Percentiles rank a stretch among this genome's conserved stretches.
phyloP scores from a whole-genome alignment of 306 rosid genomes.

The Quercus mongolica region DNA sequence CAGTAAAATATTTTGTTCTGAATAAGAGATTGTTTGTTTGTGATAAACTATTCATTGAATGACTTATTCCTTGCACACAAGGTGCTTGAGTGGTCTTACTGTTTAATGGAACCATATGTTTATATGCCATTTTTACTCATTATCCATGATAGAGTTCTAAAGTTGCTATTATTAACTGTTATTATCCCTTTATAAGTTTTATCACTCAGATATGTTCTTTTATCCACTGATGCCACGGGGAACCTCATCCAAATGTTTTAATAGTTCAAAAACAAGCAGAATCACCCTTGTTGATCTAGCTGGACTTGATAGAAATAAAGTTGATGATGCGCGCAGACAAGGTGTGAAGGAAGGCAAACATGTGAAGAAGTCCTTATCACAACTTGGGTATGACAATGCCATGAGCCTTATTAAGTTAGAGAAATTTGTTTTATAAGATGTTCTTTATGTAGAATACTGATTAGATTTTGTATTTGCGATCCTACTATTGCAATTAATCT shows the following conservation, averaged over 20 bases:
- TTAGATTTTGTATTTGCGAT: not conserved
- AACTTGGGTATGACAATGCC: slow-evolving; percentile 71
- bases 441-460: not conserved
- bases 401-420: not conserved
- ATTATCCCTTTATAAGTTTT: not conserved
- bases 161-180: slow-evolving; percentile 1
- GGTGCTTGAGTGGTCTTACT: not conserved
- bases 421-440: not conserved
- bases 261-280: slow-evolving; percentile 94
- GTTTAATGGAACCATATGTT: not conserved
- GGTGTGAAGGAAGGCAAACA: slow-evolving; percentile 55
- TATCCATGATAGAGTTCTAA: not conserved
- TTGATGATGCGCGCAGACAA: slow-evolving; percentile 54
- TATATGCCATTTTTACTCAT: not conserved
- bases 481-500: not conserved
- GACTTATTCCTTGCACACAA: not conserved
- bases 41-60: not conserved
- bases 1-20: not conserved
- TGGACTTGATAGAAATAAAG: slow-evolving; percentile 68
- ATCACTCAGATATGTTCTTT: slow-evolving; percentile 15
- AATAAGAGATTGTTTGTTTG: not conserved
- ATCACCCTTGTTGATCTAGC: slow-evolving; percentile 91
- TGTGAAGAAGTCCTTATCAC: slow-evolving; percentile 82
- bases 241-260: slow-evolving; percentile 66
- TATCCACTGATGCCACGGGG: slow-evolving; percentile 43